Conservation (phyloP, 768 basidiomycete genomes). For the Harrya chromipes region DNA sequence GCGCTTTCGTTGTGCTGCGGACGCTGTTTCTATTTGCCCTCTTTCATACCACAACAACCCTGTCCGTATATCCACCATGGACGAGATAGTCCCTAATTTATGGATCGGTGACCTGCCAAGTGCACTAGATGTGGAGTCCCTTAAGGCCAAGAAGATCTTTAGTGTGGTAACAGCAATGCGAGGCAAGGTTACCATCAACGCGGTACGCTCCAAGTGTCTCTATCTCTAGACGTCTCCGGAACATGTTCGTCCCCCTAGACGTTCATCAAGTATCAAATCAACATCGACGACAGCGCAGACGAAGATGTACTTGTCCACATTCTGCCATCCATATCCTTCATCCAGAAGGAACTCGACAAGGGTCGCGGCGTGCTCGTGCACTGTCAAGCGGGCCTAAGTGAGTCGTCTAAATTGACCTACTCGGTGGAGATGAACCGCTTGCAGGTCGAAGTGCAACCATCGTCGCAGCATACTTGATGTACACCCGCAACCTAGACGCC, state of each 20-base stretch:
- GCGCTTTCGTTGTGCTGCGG: neutral
- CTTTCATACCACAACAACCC: neutral
- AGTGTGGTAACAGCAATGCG: conserved; percentile 74
- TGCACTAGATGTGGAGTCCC: conserved; percentile 56
- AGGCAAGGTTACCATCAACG: conserved; percentile 60
- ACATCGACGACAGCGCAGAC: conserved; percentile 71
- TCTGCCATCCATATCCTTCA: conserved; percentile 77
- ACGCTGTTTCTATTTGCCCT: neutral
- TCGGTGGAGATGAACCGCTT: conserved; percentile 5
- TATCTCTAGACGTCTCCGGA: neutral
- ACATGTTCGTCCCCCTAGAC: conserved; percentile 44
- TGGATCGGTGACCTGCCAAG: conserved; percentile 84
- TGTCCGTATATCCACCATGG: conserved; percentile 42
- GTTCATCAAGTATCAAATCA: conserved; percentile 75
- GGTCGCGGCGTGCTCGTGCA: conserved; percentile 81
- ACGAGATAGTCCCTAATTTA: conserved; percentile 73
- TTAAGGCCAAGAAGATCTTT: conserved; percentile 71
- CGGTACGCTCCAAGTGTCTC: conserved; percentile 40
- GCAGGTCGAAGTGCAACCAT: conserved; percentile 82
- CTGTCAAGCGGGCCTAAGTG: conserved; percentile 88
- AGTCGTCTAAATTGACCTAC: conserved; percentile 28
- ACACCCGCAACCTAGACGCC: conserved; percentile 54
- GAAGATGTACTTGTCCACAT: conserved; percentile 79
- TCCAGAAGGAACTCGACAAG: conserved; percentile 73
- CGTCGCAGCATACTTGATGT: conserved; percentile 88